Percentiles rank a stretch among this genome's conserved stretches.
Evolutionary conservation across 2,329 filamentous ascomycete species (phyloP).

Genomic region (Ampelomyces quisqualis): DNA sequence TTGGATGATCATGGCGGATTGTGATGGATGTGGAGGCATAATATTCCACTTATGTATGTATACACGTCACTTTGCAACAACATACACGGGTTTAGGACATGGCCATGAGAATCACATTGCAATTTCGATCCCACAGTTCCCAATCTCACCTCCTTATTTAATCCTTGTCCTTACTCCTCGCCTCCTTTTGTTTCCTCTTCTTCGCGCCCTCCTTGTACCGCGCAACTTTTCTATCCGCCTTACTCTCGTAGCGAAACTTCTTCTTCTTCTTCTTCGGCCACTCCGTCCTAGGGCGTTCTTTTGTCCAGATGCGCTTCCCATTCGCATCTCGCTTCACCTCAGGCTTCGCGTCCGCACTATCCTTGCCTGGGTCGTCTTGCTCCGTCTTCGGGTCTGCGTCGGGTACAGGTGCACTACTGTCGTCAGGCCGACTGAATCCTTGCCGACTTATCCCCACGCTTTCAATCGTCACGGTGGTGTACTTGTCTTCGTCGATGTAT

Average conservation of each 20-base stretch:
- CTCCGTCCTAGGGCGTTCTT: constrained; percentile 52
- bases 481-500: constrained; percentile 94
- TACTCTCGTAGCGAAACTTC: constrained; percentile 89
- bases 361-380: constrained; percentile 52
- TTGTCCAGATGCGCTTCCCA: constrained; percentile 53
- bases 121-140: background rate
- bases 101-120: background rate
- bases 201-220: constrained; percentile 63
- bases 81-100: too few species aligned
- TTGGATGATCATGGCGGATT: too few species aligned
- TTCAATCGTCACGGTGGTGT: constrained; percentile 92
- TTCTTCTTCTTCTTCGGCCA: constrained; percentile 77
- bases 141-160: background rate
- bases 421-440: constrained; percentile 62
- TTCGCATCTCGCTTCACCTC: constrained; percentile 28
- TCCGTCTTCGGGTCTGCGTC: constrained; percentile 30
- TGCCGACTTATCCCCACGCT: constrained; percentile 77
- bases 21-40: too few species aligned
- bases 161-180: constrained; percentile 44
- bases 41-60: too few species aligned
- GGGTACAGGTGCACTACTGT: constrained; percentile 24
- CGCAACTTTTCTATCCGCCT: constrained; percentile 45
- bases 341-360: constrained; percentile 18
- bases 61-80: too few species aligned
- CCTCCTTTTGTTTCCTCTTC: constrained; percentile 70